Conservation (phyloP, 2,329 filamentous ascomycete genomes). For the Dactylellina leptospora region DNA sequence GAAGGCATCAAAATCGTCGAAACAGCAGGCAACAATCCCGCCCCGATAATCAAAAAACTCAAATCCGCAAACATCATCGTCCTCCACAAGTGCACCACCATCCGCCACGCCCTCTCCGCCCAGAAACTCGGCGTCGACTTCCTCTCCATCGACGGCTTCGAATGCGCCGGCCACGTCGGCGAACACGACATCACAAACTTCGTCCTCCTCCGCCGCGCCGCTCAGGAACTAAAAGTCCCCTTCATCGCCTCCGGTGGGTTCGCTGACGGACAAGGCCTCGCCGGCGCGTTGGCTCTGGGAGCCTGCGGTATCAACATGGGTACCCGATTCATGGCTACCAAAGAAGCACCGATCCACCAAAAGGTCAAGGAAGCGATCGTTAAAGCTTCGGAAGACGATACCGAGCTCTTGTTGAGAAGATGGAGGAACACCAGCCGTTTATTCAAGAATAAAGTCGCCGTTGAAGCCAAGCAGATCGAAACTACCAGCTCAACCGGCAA, state of each 20-base stretch:
- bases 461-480: conserved; percentile 83
- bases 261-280: conserved; percentile 90
- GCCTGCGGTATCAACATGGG: conserved; percentile 99
- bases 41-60: conserved; percentile 86
- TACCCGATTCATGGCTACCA: conserved; percentile 94
- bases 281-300: conserved; percentile 86
- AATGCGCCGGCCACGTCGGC: conserved; percentile 90
- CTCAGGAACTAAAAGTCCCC: conserved; percentile 82
- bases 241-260: conserved; percentile 98
- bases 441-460: conserved; percentile 88
- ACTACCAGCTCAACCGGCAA: conserved; percentile 81
- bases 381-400: conserved; percentile 86
- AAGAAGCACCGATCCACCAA: conserved; percentile 88
- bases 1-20: conserved; percentile 85
- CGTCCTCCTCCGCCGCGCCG: conserved; percentile 82
- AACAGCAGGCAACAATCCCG: conserved; percentile 88
- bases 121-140: conserved; percentile 97
- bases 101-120: conserved; percentile 88
- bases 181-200: conserved; percentile 90
- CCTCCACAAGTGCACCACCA: conserved; percentile 97
- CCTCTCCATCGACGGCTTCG: conserved; percentile 94
- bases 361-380: conserved; percentile 97
- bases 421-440: conserved; percentile 93
- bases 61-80: conserved; percentile 79
- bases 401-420: conserved; percentile 74